Base-by-base conservation (phyloP, 2,329 filamentous ascomycete species). In the Orbilia ellipsospora region DNA sequence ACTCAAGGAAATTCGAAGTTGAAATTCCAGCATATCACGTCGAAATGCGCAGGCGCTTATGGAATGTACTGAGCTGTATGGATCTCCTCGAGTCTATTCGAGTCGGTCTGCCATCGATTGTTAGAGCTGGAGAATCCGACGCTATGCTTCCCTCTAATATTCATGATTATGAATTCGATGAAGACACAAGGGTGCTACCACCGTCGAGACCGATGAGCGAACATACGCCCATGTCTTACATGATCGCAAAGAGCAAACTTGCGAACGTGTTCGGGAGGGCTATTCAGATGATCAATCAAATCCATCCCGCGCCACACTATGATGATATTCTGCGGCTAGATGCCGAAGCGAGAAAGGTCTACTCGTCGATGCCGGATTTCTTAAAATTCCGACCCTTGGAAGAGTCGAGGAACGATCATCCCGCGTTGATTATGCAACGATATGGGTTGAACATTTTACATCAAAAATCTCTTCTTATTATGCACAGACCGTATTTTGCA, bases 361-460 rank as follows among this genome's bases (percentile, higher is more conserved):
- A 87, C 80, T 84, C 90, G 40, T 87, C 90, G 67, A 87, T 96
- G 59, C 92, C 95, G 0, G 90, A 92, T 1, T 91, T 96, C 81
- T 85, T 98, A 36, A 90, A 89, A 78, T 85, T 96, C 78, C 89
- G 90, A 36, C 86, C 90, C 0, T 86, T 96, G 72, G 90, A 94
- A 70, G 90, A 92, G 66, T 88, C 87, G 50, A 90, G 88, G 3
- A 86, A 89, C 55, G 94, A 97, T 73, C 90, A 88, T 0, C 85
- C 87, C 1, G 86, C 86, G 20, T 80, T 90, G 36, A 87, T 97
- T 70, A 90, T 96, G 84, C 91, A 94, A 61, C 89, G 94, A 28
- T 94, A 93, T 81, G 91, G 91, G 68, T 84, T 97, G 36, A 92
- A 95, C 77, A 90, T 95, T 59, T 84, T 97, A 4, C 96, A 93